These are phyloP conservation scores for Apocynum venetum DNA, from an alignment of 257 asterid species.

Conservation along the genomic window DNA sequence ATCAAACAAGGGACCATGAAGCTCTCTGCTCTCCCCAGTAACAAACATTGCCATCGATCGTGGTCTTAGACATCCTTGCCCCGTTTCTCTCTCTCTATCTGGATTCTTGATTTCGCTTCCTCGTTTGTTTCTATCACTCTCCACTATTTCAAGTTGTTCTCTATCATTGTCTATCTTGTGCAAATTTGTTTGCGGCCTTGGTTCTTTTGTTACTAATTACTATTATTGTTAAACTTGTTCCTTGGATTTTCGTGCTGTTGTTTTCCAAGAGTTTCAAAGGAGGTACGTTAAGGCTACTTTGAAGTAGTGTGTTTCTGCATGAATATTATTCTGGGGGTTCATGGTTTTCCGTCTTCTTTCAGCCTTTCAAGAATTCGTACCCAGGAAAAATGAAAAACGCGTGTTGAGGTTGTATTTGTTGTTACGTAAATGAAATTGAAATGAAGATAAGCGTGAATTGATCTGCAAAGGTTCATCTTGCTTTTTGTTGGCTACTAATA, in stretches of 20 bases:
- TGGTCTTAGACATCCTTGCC: not conserved
- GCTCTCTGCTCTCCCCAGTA: not conserved
- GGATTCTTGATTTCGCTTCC: not conserved
- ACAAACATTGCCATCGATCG: not conserved
- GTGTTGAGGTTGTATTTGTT: not conserved
- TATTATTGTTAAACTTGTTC: not conserved
- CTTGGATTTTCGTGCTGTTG: not conserved
- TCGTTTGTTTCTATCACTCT: not conserved
- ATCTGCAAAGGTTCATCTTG: not conserved
- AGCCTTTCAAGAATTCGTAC: not conserved
- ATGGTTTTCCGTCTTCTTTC: not conserved
- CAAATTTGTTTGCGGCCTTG: not conserved
- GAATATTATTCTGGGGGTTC: not conserved
- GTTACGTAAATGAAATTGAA: not conserved
- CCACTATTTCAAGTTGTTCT: not conserved
- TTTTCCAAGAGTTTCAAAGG: not conserved
- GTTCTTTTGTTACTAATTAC: not conserved
- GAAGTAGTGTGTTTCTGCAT: not conserved
- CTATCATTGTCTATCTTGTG: not conserved
- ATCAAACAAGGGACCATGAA: not conserved
- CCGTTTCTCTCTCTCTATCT: not conserved
- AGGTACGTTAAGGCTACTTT: conserved; percentile 6
- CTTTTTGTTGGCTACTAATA: not conserved
- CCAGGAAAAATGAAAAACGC: not conserved
- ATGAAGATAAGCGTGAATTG: not conserved